phyloP scores from a whole-genome alignment of 306 rosid genomes.

The Boehmeria nivea region DNA sequence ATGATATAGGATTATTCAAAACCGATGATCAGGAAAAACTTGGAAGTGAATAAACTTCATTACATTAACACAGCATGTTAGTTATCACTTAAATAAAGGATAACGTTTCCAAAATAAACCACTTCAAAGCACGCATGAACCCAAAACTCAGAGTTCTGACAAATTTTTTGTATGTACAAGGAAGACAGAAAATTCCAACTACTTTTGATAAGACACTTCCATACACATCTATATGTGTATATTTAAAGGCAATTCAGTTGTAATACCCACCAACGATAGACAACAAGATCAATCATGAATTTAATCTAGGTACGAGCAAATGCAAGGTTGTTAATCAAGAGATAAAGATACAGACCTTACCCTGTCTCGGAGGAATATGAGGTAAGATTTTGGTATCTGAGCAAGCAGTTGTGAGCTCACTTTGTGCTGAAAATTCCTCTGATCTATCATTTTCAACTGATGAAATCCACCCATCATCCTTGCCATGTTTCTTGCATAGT shows the following conservation, averaged over 20 bases:
- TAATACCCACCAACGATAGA: too few relatives aligned
- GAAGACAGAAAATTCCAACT: too few relatives aligned
- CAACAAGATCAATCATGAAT: neutral
- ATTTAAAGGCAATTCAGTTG: too few relatives aligned
- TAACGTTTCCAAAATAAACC: too few relatives aligned
- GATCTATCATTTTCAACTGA: conserved; percentile 35
- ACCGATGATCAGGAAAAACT: conserved; percentile 5
- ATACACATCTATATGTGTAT: too few relatives aligned
- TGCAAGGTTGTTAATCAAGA: conserved; percentile 2
- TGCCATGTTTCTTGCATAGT: conserved; percentile 73
- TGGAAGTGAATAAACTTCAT: too few relatives aligned
- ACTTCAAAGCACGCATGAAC: too few relatives aligned
- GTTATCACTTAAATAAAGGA: too few relatives aligned
- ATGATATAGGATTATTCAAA: conserved; percentile 2
- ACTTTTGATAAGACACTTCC: too few relatives aligned
- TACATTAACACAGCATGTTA: too few relatives aligned
- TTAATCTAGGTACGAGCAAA: neutral
- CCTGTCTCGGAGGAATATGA: conserved; percentile 44
- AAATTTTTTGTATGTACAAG: too few relatives aligned
- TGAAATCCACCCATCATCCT: conserved; percentile 29
- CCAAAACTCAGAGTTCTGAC: too few relatives aligned
- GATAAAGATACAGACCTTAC: conserved; percentile 67
- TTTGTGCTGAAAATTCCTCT: conserved; percentile 22
- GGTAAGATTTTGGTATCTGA: conserved; percentile 27
- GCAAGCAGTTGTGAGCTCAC: conserved; percentile 26